phyloP scores from a whole-genome alignment of 2,329 filamentous ascomycete genomes.

The Fusarium heterosporum region DNA sequence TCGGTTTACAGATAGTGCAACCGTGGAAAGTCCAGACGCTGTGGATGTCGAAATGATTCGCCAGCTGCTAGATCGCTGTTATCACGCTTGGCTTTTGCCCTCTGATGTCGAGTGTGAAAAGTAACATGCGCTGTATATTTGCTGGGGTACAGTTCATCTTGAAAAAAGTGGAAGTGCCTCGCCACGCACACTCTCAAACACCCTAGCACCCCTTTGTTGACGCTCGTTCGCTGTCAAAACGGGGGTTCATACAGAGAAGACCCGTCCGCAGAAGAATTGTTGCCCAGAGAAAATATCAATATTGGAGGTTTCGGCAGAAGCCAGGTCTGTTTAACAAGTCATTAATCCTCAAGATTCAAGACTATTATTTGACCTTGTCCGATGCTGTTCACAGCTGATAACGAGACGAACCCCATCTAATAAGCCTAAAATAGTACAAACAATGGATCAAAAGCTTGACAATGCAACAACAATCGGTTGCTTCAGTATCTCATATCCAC shows the following conservation, averaged over 20 bases:
- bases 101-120: background rate
- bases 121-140: background rate
- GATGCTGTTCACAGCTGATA: no score
- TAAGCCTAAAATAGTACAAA: background rate
- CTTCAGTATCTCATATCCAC: constrained; percentile 6
- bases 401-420: background rate
- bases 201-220: constrained; percentile 32
- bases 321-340: background rate
- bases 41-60: background rate
- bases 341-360: background rate
- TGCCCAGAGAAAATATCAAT: background rate
- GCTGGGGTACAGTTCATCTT: background rate
- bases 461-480: background rate
- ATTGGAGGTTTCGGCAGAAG: background rate
- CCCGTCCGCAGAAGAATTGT: background rate
- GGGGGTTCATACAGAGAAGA: background rate
- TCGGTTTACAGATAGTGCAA: constrained; percentile 7
- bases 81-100: constrained; percentile 8
- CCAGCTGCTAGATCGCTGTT: constrained; percentile 7
- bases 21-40: background rate
- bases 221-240: background rate
- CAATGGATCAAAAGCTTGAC: background rate
- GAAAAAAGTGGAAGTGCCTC: constrained; percentile 22
- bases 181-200: constrained; percentile 18
- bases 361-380: background rate